A percentile compares a stretch with the other conserved stretches of the same genome.
phyloP scores from a whole-genome alignment of 202 grass and related monocot species.

The Schoenoplectus triqueter region DNA sequence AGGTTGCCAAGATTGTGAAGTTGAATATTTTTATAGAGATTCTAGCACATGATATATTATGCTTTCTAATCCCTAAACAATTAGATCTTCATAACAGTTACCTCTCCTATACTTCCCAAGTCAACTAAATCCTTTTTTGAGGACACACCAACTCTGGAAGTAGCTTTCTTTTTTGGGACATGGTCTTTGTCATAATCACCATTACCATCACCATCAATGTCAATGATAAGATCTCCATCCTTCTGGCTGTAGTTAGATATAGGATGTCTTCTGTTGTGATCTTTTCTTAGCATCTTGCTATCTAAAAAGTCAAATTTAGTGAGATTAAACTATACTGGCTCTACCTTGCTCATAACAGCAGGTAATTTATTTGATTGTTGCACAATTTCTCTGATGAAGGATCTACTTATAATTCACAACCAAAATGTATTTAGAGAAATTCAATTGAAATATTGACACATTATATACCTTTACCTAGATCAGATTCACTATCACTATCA shows the following conservation, averaged over 20 bases:
- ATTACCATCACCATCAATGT: neutral
- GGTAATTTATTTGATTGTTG: neutral
- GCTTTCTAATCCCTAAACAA: neutral
- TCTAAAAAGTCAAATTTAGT: slow-evolving; percentile 15
- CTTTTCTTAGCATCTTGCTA: slow-evolving; percentile 21
- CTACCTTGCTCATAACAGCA: neutral
- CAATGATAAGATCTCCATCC: slow-evolving; percentile 12
- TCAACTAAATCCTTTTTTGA: slow-evolving; percentile 35
- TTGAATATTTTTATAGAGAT: neutral
- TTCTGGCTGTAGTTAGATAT: slow-evolving; percentile 28
- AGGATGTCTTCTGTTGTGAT: slow-evolving; percentile 20
- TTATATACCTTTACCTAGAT: slow-evolving; percentile 26
- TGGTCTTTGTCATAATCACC: neutral
- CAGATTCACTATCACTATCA: slow-evolving; percentile 19
- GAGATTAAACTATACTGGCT: neutral
- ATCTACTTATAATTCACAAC: neutral
- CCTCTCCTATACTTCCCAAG: slow-evolving; percentile 43
- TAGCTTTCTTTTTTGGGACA: slow-evolving; percentile 33
- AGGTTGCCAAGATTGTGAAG: neutral
- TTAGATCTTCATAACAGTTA: slow-evolving; percentile 27
- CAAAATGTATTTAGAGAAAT: neutral
- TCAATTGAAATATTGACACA: neutral
- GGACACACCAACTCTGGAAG: neutral
- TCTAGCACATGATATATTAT: slow-evolving; percentile 16
- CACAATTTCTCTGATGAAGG: neutral